Evolutionary conservation across 352 stramenopile genomes (phyloP), one percentile per base, ranked within the genome.

Genomic region (Peronospora belbahrii): DNA sequence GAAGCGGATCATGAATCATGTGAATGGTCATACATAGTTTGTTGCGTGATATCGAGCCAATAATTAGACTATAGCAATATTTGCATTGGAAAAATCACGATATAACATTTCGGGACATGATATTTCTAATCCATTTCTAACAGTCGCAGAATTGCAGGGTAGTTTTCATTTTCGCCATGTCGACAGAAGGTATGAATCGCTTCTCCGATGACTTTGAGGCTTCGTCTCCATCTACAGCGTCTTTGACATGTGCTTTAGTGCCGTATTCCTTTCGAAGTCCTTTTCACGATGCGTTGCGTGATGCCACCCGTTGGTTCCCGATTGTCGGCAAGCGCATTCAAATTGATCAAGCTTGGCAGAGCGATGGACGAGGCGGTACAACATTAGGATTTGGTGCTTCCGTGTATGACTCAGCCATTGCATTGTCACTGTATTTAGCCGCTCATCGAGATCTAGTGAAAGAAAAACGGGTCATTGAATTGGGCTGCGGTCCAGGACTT

Each of bases 291-390:
- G 66, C 73, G 34, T 66, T 89, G 31, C 69, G 68, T 6, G 77
- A 89, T 50, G 45, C 67, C 19, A 62, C 68, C 25, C 77, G 80
- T 7, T 74, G 62, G 48, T 86, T 92, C 40, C 77, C 73, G 3
- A 79, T 92, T 47, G 77, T 68, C 1, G 65, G 63, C 14, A 62
- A 50, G 32, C 53, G 63, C 7, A 68, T 93, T 37, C 51, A 62
- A 20, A 86, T 93, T 39, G 65, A 83, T 41, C 81, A 93, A 60
- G 62, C 67, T 13, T 93, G 81, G 81, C 79, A 88, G 27, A 48
- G 62, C 31, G 81, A 93, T 43, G 81, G 78, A n/a, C 64, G 62
- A 20, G 81, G 81, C 13, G 81, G 81, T 9, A 93, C 78, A 1
- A 11, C 60, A 4, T 60, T 90, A 28, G 81, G 81, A 30, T 93